Percentiles rank a stretch among this genome's conserved stretches.
phyloP scores from a whole-genome alignment of 495 filamentous ascomycete genomes.

The Astrothelium subdiscretum region DNA sequence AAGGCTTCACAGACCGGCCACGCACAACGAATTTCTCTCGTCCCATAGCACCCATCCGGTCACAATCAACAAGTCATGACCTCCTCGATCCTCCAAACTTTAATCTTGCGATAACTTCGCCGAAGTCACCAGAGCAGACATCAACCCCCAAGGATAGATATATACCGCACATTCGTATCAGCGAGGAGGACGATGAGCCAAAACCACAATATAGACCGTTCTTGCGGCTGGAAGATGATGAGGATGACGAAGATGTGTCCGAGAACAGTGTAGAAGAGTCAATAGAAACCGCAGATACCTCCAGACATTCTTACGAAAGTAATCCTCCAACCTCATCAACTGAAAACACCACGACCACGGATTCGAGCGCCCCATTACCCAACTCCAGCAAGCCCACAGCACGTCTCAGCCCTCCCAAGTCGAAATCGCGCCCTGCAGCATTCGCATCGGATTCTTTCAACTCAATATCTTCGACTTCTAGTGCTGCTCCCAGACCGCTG shows the following conservation, averaged over 20 bases:
- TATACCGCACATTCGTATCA: background rate
- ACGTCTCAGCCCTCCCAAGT: background rate
- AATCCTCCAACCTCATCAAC: background rate
- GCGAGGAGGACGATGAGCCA: background rate
- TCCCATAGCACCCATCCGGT: background rate
- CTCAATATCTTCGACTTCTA: background rate
- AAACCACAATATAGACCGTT: background rate
- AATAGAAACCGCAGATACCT: background rate
- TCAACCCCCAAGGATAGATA: background rate
- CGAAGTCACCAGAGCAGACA: background rate
- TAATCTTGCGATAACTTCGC: background rate
- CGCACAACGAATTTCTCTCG: slow-evolving; percentile 1
- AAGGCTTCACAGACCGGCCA: background rate
- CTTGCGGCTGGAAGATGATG: background rate
- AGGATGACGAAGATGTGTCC: background rate
- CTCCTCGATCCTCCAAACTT: background rate
- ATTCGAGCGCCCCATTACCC: background rate
- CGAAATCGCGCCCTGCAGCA: background rate
- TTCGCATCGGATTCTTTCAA: background rate
- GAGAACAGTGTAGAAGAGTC: background rate
- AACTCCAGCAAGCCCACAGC: background rate
- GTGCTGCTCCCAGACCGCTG: background rate
- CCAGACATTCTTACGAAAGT: background rate
- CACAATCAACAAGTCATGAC: background rate
- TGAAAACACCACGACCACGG: background rate